A percentile compares a stretch with the other conserved stretches of the same genome.
Conservation (phyloP, 768 basidiomycete species). For the Collybiopsis confluens region DNA sequence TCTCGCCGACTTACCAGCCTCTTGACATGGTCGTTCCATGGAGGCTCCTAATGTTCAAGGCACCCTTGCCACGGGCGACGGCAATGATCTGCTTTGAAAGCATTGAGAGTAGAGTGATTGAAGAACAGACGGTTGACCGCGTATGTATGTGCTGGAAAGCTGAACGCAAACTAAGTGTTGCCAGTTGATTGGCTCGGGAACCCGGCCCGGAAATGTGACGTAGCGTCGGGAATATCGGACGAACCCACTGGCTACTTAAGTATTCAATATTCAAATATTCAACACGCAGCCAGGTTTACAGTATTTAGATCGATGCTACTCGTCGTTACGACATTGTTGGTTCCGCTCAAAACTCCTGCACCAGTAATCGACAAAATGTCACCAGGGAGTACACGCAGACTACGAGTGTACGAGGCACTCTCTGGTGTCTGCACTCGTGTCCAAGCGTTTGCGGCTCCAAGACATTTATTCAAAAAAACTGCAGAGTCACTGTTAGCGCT, state of each 20-base stretch:
- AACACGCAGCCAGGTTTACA: conserved; percentile 1
- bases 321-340: conserved; percentile 14
- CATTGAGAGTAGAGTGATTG: conserved; percentile 33
- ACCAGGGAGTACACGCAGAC: conserved; percentile 12
- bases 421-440: conserved; percentile 14
- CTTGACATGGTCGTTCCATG: conserved; percentile 33
- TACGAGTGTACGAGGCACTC: conserved; percentile 12
- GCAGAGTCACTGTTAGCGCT: conserved; percentile 15
- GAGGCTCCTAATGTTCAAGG: conserved; percentile 33
- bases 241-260: too few relatives aligned
- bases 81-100: conserved; percentile 68
- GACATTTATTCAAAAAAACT: conserved; percentile 14
- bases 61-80: conserved; percentile 56
- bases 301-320: conserved; percentile 4
- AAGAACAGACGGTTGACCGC: conserved; percentile 2
- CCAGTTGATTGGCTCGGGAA: too few relatives aligned
- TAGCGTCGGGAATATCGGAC: too few relatives aligned
- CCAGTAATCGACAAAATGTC: conserved; percentile 13
- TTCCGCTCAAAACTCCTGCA: conserved; percentile 14
- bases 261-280: too few relatives aligned
- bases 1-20: conserved; percentile 38
- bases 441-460: conserved; percentile 13
- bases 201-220: too few relatives aligned
- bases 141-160: not conserved
- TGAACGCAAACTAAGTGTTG: too few relatives aligned